Percentiles rank a stretch among this genome's conserved stretches.
Evolutionary conservation across 1,284 basidiomycete species (phyloP).

Genomic region (Ceratobasidium theobromae): DNA sequence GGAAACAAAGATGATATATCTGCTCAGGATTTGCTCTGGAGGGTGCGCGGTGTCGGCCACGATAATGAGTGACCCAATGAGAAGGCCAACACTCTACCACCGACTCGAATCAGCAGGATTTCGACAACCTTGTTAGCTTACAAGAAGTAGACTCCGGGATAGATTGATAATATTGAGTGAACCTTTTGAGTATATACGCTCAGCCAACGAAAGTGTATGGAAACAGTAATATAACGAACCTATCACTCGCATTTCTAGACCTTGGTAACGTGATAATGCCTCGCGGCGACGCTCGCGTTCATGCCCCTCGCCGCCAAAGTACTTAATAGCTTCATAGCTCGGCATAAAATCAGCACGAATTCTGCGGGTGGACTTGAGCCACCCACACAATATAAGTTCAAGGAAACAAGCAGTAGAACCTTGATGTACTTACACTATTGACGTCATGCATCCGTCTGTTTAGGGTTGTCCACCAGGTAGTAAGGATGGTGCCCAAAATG

Average conservation of each 20-base stretch:
- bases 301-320: conserved; percentile 79
- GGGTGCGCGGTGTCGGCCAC: conserved; percentile 62
- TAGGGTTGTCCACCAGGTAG: too few relatives aligned
- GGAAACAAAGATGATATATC: conserved; percentile 78
- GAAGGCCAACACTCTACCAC: conserved; percentile 66
- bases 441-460: too few relatives aligned
- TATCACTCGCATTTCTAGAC: conserved; percentile 72
- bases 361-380: conserved; percentile 70
- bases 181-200: too few relatives aligned
- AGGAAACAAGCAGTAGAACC: too few relatives aligned
- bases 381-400: too few relatives aligned
- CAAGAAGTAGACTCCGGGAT: conserved; percentile 77
- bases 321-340: conserved; percentile 84
- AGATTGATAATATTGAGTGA: conserved; percentile 73
- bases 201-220: conserved; percentile 27
- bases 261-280: conserved; percentile 76
- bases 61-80: conserved; percentile 76
- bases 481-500: too few relatives aligned
- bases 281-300: conserved; percentile 72
- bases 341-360: conserved; percentile 79
- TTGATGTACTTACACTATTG: too few relatives aligned
- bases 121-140: conserved; percentile 43
- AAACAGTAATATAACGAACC: conserved; percentile 44
- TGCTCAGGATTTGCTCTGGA: conserved; percentile 49
- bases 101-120: neutral